Base-by-base conservation (phyloP, 202 grass and related monocot species). In the Panicum virgatum region DNA sequence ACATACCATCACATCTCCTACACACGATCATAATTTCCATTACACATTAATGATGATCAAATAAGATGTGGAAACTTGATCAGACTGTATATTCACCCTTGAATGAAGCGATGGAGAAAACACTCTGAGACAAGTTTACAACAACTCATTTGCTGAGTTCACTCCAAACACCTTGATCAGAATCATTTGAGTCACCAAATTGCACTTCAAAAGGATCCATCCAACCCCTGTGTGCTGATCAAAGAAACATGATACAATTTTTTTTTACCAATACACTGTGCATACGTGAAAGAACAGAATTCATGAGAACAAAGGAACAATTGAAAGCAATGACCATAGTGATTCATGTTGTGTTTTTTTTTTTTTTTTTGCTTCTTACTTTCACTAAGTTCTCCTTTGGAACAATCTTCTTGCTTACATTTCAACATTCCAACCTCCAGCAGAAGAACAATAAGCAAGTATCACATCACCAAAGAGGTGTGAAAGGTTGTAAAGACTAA, bases 71-170 rank as follows among this genome's bases (percentile, higher is more conserved):
- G 65, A 67, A 67, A 67, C 38, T 43, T 43, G 65, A 67, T 3
- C 20, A 42, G 7, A 14, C 20, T 12, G 22, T 62, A 34, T 62
- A 67, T 66, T 40, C 19, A 66, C 65, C 65, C n/a, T 67, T 67
- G 40, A 67, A 67, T 44, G 65, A 67, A 23, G 65, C 65, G 44
- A 67, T 14, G 38, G 65, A n/a, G 65, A 67, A 67, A 43, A 67
- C 65, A 44, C 11, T 67, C 10, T 9, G 4, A 67, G 39, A 67
- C n/a, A 67, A 67, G 1, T 43, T 40, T 12, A 2, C 39, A 67
- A 20, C 65, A 67, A 43, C 10, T 43, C 38, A 12, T 67, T 67
- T 43, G 38, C 65, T 67, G 38, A 67, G 38, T 67, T 67, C 65
- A 67, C 65, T 43, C 65, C 65, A 67, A 38, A 25, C 38, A 43